A percentile compares a stretch with the other conserved stretches of the same genome.
phyloP scores from a whole-genome alignment of 495 filamentous ascomycete species.

The Aspergillus carlsbadensis region DNA sequence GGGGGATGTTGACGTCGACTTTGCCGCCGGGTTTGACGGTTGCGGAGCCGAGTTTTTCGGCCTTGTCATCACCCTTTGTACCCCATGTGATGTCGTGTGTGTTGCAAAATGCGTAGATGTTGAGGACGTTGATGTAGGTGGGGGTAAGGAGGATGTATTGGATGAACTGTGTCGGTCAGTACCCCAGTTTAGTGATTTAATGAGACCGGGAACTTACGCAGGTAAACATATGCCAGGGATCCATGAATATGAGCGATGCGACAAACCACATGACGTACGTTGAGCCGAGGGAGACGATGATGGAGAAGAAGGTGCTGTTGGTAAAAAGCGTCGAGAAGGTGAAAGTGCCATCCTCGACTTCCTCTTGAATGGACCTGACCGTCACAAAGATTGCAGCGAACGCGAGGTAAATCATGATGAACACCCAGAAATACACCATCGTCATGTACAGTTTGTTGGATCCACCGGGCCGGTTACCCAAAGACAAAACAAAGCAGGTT shows the following conservation, averaged over 20 bases:
- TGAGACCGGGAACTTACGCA: conserved; percentile 43
- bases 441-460: conserved; percentile 92
- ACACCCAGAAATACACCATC: conserved; percentile 95
- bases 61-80: conserved; percentile 91
- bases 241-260: conserved; percentile 91
- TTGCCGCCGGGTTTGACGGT: conserved; percentile 87
- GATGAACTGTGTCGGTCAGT: conserved; percentile 57
- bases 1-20: conserved; percentile 89
- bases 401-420: conserved; percentile 92
- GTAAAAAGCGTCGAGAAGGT: conserved; percentile 69
- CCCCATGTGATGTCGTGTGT: conserved; percentile 98
- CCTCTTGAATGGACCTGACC: conserved; percentile 72
- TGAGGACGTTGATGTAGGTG: conserved; percentile 94
- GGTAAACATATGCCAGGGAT: conserved; percentile 99
- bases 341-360: conserved; percentile 60
- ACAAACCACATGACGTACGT: conserved; percentile 95
- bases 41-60: conserved; percentile 77
- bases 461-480: conserved; percentile 95
- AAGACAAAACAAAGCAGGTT: conserved; percentile 90
- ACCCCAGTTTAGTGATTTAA: not conserved
- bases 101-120: conserved; percentile 98
- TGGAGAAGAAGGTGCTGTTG: conserved; percentile 87
- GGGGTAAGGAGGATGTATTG: conserved; percentile 96
- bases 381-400: conserved; percentile 97
- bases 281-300: conserved; percentile 86